A percentile compares a stretch with the other conserved stretches of the same genome.
Evolutionary conservation across 2,329 filamentous ascomycete species (phyloP).

Genomic region (Hymenoscyphus fraxineus): DNA sequence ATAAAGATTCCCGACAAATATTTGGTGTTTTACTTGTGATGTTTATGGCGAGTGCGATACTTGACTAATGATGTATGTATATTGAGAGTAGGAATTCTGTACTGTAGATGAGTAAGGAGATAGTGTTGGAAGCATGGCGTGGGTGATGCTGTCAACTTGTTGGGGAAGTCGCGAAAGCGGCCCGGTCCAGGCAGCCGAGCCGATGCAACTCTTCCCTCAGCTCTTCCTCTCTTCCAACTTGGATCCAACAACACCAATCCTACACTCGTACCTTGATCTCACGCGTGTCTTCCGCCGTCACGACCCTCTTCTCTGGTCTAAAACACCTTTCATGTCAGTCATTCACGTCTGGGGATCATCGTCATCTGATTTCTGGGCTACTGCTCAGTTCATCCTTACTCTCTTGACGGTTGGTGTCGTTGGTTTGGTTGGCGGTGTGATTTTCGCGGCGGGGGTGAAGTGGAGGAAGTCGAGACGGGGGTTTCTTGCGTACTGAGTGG

Average conservation of each 20-base stretch:
- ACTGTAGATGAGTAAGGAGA: neutral
- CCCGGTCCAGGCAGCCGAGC: too few relatives aligned
- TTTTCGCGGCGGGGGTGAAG: neutral
- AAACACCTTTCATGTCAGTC: neutral
- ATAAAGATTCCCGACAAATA: conserved; percentile 12
- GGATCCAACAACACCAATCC: too few relatives aligned
- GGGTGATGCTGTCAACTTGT: too few relatives aligned
- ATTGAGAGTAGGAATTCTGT: neutral
- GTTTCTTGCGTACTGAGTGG: neutral
- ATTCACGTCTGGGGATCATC: neutral
- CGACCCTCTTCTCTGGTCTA: neutral
- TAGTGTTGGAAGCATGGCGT: neutral
- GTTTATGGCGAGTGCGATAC: neutral
- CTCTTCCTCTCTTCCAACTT: too few relatives aligned
- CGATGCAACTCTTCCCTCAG: too few relatives aligned
- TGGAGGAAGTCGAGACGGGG: neutral
- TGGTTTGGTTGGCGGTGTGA: neutral
- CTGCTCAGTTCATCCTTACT: neutral
- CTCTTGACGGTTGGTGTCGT: neutral
- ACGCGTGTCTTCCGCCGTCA: neutral
- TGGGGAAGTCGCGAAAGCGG: too few relatives aligned
- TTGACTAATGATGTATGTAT: neutral
- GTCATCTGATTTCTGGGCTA: conserved; percentile 2
- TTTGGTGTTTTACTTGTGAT: conserved; percentile 5
- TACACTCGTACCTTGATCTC: neutral